Base-by-base conservation (phyloP, 306 rosid genomes). In the Canavalia gladiata region DNA sequence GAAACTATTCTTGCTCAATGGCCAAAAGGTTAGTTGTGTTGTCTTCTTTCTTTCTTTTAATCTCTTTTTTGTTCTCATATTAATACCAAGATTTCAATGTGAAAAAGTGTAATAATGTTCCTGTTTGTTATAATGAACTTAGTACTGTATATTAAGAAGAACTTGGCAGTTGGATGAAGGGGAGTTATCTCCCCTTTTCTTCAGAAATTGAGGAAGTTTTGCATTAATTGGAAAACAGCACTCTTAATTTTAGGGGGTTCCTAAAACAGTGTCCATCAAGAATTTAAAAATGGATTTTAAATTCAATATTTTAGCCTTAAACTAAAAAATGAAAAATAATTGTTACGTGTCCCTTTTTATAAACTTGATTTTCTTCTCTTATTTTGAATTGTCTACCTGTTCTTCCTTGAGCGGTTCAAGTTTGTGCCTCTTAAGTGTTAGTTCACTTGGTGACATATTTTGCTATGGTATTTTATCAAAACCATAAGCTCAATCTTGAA, bases 1-100 rank as follows among this genome's bases (percentile, higher is more conserved):
- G 95, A 94, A 88, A 90, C 86, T 71, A 79, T 94, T 84, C 90
- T 94, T 85, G 86, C 94, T 33, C 95, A 92, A 58, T 94, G 98
- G 98, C 98, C 98, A 75, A 90, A 91, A 90, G 98, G 98, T 94
- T 85, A 69, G 82, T 75, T 68, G 7, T 73, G 80, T 72, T 66
- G 60, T 76, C 34, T 18, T 54, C 37, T 78, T 75, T 58, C 30
- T 25, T 28, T 5, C 12, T 74, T 52, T 52, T 71, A 29, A 11
- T 8, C 2, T 9, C 76, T 28, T 46, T 28, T 59, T 39, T 41
- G 75, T 70, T 43, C 47, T 51, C 54, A 30, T 10, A 68, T 34
- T 45, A 65, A 13, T 63, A 52, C 28, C 39, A 49, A 37, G 9
- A 28, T 68, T 56, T 71, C 57, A 34, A 25, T 58, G n/a, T 33